Conservation (phyloP, 441 rosid species). For the Erodium texanum region DNA sequence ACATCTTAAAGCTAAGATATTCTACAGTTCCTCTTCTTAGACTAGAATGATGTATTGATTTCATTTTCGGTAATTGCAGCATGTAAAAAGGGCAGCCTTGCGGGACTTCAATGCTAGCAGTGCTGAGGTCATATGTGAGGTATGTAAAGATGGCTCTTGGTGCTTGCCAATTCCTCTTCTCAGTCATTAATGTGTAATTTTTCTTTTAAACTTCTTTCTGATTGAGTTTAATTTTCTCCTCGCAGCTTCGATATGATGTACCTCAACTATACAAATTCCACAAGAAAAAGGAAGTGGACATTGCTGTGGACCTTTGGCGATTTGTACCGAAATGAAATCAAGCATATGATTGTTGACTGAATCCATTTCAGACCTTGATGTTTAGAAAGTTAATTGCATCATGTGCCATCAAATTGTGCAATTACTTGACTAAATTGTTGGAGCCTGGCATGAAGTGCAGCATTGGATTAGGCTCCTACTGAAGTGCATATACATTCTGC, state of each 20-base stretch:
- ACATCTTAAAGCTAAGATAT: neutral
- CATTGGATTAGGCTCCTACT: too few species aligned
- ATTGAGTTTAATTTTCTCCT: neutral
- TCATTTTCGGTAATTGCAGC: slow-evolving; percentile 31
- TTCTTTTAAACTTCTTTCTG: neutral
- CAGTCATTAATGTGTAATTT: neutral
- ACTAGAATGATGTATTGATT: neutral
- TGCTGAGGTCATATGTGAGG: slow-evolving; percentile 94
- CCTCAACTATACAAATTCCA: slow-evolving; percentile 82
- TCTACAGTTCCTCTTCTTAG: neutral
- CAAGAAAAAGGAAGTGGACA: slow-evolving; percentile 73
- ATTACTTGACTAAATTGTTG: neutral
- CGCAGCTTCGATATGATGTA: slow-evolving; percentile 69
- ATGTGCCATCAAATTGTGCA: neutral
- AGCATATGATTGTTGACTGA: neutral
- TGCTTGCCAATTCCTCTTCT: neutral
- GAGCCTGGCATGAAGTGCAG: neutral
- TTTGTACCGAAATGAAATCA: slow-evolving; percentile 51
- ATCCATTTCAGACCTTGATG: neutral
- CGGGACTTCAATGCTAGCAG: slow-evolving; percentile 65
- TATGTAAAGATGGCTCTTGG: slow-evolving; percentile 19
- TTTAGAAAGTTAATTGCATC: neutral
- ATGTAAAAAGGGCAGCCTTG: slow-evolving; percentile 61
- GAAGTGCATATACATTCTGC: too few species aligned
- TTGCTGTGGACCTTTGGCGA: slow-evolving; percentile 96